Evolutionary conservation across 306 rosid species (phyloP).

Genomic region (Potentilla sterilis): DNA sequence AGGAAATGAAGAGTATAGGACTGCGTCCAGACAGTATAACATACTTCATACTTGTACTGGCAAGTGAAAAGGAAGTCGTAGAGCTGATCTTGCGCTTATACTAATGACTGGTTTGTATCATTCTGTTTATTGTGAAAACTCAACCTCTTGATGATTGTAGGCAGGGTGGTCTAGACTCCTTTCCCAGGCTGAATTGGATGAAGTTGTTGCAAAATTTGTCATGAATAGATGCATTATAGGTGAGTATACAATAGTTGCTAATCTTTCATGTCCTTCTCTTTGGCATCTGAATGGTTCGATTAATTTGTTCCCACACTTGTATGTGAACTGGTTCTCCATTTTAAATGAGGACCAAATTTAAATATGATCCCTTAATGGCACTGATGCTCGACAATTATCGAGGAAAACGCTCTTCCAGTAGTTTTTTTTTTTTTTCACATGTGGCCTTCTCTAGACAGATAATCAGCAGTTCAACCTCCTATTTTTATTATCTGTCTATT

Average conservation of each 20-base stretch:
- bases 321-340: background rate
- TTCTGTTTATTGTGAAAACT: background rate
- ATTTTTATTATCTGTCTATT: no score
- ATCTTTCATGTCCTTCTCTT: slow-evolving; percentile 1
- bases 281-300: slow-evolving; percentile 7
- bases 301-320: background rate
- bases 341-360: background rate
- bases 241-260: slow-evolving; percentile 34
- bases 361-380: background rate
- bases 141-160: slow-evolving; percentile 44
- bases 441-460: background rate
- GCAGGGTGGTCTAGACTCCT: slow-evolving; percentile 73
- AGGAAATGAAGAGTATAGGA: slow-evolving; percentile 76
- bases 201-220: slow-evolving; percentile 48
- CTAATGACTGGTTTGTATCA: slow-evolving; percentile 6
- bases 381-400: background rate
- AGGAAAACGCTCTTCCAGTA: background rate
- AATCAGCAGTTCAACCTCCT: background rate
- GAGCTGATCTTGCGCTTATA: background rate
- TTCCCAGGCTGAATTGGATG: slow-evolving; percentile 74
- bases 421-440: no score
- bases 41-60: slow-evolving; percentile 73
- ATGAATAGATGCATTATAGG: slow-evolving; percentile 77
- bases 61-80: slow-evolving; percentile 73
- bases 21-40: slow-evolving; percentile 81